phyloP scores from a whole-genome alignment of 768 basidiomycete genomes.

The Boletus rex-veris region DNA sequence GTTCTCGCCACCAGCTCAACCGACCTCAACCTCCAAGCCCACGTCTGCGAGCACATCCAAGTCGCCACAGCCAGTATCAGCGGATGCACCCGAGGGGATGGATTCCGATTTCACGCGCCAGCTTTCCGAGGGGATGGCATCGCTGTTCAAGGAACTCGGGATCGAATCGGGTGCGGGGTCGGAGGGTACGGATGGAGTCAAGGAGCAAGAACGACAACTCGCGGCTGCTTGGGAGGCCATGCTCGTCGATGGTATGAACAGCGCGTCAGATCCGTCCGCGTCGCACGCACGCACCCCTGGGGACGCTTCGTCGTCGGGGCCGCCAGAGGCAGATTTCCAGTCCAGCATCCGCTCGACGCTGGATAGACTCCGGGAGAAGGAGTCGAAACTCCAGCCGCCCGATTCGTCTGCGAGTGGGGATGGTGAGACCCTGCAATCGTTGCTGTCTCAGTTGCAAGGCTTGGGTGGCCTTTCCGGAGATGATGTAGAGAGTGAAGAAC shows the following conservation, averaged over 20 bases:
- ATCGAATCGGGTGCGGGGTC: constrained; percentile 15
- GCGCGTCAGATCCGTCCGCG: constrained; percentile 12
- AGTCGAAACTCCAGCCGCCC: constrained; percentile 37
- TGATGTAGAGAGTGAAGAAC: constrained; percentile 41
- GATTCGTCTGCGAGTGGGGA: constrained; percentile 1
- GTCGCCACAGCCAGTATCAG: constrained; percentile 12
- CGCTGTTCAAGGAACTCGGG: constrained; percentile 31
- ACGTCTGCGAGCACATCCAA: constrained; percentile 16
- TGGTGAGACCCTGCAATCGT: constrained; percentile 44
- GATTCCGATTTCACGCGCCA: constrained; percentile 36
- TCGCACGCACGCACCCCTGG: neutral
- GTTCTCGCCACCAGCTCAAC: constrained; percentile 30
- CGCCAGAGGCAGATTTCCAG: constrained; percentile 52
- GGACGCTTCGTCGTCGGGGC: constrained; percentile 1
- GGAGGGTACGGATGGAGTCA: constrained; percentile 1
- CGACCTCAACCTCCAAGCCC: neutral
- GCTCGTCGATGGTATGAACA: constrained; percentile 59
- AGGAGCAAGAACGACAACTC: constrained; percentile 37
- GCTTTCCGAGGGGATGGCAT: constrained; percentile 44
- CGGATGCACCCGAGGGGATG: constrained; percentile 8
- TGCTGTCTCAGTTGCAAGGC: constrained; percentile 45
- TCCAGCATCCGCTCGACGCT: constrained; percentile 66
- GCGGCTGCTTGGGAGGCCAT: constrained; percentile 70
- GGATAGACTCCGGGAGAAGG: constrained; percentile 69
- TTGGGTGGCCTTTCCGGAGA: constrained; percentile 36